phyloP scores from a whole-genome alignment of 768 basidiomycete species.

The Lyophyllum decastes region DNA sequence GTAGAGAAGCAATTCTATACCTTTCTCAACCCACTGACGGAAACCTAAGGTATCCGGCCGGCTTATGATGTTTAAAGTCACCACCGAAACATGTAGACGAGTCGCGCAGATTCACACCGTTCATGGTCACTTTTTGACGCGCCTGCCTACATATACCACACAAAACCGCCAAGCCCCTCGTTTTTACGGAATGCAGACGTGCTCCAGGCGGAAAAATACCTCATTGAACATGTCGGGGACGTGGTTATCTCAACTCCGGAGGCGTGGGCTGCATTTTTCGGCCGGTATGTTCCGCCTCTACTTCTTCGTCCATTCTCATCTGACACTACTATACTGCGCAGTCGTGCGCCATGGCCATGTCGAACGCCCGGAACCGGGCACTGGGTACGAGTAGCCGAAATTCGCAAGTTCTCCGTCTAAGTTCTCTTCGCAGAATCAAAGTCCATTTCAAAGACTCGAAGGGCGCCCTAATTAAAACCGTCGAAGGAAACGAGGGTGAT shows the following conservation, averaged over 20 bases:
- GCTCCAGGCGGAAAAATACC: not conserved
- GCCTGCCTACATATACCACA: not conserved
- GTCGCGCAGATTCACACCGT: not conserved
- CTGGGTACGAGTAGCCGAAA: constrained; percentile 49
- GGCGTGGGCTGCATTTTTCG: constrained; percentile 13
- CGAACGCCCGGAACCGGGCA: constrained; percentile 65
- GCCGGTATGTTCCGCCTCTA: constrained; percentile 8
- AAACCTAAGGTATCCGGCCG: not conserved
- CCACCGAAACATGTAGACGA: constrained; percentile 4
- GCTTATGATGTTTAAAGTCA: constrained; percentile 1
- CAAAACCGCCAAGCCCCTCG: not conserved
- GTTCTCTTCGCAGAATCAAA: constrained; percentile 63
- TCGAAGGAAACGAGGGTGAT: constrained; percentile 94
- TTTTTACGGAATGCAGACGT: not conserved
- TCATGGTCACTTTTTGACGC: not conserved
- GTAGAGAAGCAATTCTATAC: not conserved
- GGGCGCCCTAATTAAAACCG: constrained; percentile 79
- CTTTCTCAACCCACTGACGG: not conserved
- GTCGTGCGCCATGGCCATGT: constrained; percentile 49
- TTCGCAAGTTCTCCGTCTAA: not conserved
- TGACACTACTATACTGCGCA: constrained; percentile 5
- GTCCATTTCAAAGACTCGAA: constrained; percentile 90
- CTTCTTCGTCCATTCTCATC: not conserved
- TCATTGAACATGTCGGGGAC: not conserved
- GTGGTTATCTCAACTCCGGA: not conserved